Conservation (phyloP, 2,329 filamentous ascomycete genomes). For the Setomelanomma holmii region DNA sequence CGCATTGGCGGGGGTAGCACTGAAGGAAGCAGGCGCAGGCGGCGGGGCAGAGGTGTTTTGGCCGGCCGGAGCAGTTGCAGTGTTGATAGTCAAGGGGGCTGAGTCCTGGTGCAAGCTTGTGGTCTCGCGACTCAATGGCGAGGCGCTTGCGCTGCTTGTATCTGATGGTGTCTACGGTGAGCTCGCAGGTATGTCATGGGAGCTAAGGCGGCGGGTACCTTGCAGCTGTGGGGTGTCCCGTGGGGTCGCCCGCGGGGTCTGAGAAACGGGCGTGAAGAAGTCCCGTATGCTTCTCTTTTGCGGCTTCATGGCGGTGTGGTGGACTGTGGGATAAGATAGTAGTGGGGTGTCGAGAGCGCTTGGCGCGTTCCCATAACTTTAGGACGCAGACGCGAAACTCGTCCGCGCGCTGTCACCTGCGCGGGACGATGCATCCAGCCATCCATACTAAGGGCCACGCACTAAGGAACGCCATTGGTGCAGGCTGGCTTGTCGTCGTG, state of each 20-base stretch:
- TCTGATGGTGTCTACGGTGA: slow-evolving; percentile 4
- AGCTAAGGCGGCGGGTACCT: slow-evolving; percentile 16
- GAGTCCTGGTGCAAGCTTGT: no score
- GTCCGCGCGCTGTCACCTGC: slow-evolving; percentile 24
- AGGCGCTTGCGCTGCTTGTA: slow-evolving; percentile 5
- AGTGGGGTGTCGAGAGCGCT: slow-evolving; percentile 6
- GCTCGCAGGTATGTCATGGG: not conserved
- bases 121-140: not conserved
- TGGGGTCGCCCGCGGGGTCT: slow-evolving; percentile 22
- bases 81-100: not conserved
- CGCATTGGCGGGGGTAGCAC: slow-evolving; percentile 4
- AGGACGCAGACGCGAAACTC: not conserved
- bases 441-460: not conserved
- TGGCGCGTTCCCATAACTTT: slow-evolving; percentile 11
- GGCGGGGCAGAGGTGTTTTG: slow-evolving; percentile 6
- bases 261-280: slow-evolving; percentile 55
- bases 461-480: not conserved
- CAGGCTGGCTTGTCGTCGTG: slow-evolving; percentile 9
- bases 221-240: slow-evolving; percentile 28
- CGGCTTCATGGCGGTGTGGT: slow-evolving; percentile 16
- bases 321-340: slow-evolving; percentile 1
- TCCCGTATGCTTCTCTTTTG: slow-evolving; percentile 50
- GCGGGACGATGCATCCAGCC: not conserved
- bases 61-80: not conserved
- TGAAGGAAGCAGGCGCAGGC: slow-evolving; percentile 6